Evolutionary conservation across 2,329 filamentous ascomycete genomes (phyloP).

Genomic region (Fusarium euwallaceae): DNA sequence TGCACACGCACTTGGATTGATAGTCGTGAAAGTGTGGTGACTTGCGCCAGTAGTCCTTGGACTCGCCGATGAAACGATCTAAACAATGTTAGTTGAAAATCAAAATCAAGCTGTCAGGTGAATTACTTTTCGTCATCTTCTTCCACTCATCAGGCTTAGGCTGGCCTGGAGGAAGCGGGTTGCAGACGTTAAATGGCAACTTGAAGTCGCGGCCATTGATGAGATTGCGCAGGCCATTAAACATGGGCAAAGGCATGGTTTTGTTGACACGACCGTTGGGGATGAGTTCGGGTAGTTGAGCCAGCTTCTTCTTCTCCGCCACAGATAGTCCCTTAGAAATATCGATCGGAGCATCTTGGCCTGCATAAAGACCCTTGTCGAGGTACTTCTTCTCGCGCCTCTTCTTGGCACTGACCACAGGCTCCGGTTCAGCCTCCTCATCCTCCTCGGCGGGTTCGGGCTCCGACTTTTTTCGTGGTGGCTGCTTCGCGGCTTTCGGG

Average conservation of each 20-base stretch:
- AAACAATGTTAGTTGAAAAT: conserved; percentile 44
- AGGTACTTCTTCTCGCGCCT: conserved; percentile 81
- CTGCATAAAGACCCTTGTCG: conserved; percentile 86
- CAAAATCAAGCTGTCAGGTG: background rate
- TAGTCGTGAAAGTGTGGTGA: conserved; percentile 80
- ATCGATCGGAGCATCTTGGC: conserved; percentile 73
- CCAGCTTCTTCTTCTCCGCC: conserved; percentile 65
- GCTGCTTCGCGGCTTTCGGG: conserved; percentile 57
- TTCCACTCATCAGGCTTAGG: conserved; percentile 95
- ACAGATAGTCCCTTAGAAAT: conserved; percentile 62
- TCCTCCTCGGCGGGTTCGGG: conserved; percentile 43
- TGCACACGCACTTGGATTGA: conserved; percentile 83
- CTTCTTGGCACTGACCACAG: conserved; percentile 53
- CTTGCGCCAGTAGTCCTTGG: conserved; percentile 84
- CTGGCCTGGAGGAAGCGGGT: conserved; percentile 85
- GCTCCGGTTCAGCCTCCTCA: conserved; percentile 54
- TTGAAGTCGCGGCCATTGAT: conserved; percentile 85
- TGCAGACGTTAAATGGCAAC: conserved; percentile 90
- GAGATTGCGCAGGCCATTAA: conserved; percentile 78
- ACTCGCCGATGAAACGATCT: conserved; percentile 94
- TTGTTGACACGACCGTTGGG: conserved; percentile 65
- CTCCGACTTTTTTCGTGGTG: conserved; percentile 53
- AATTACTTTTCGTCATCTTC: conserved; percentile 88
- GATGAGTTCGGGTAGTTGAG: conserved; percentile 61
- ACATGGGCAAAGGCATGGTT: conserved; percentile 82